Conservation (phyloP, 2,329 filamentous ascomycete species). For the Diaporthe eres region DNA sequence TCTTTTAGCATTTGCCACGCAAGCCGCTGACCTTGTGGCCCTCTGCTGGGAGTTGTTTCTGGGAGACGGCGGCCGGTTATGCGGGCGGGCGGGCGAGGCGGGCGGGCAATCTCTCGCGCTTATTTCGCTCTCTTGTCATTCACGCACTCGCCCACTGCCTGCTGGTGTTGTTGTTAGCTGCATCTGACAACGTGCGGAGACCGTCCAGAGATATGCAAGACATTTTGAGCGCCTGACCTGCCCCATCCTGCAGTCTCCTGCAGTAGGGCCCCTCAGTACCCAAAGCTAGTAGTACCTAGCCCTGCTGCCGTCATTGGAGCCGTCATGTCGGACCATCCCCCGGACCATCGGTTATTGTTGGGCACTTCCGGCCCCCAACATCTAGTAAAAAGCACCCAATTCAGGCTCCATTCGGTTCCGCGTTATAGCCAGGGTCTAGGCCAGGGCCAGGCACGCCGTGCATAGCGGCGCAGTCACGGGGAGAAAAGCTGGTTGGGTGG, state of each 20-base stretch:
- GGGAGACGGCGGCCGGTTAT: conserved; percentile 19
- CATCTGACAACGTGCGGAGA: conserved; percentile 29
- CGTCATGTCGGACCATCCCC: conserved; percentile 5
- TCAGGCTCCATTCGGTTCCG: not conserved
- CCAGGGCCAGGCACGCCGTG: conserved; percentile 17
- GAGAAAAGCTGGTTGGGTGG: not conserved
- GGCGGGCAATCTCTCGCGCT: conserved; percentile 25
- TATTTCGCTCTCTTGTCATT: not conserved
- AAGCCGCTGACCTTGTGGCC: not conserved
- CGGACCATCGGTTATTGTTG: conserved; percentile 10
- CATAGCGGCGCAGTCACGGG: conserved; percentile 28
- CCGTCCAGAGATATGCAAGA: conserved; percentile 30
- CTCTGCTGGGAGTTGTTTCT: not conserved
- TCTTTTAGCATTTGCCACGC: conserved; percentile 25
- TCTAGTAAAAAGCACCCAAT: not conserved
- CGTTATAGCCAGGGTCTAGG: not conserved
- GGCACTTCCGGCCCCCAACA: not conserved
- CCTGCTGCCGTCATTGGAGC: not conserved
- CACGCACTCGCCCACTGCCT: not conserved
- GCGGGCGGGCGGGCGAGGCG: not conserved
- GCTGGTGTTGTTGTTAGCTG: conserved; percentile 17
- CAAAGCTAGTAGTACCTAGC: conserved; percentile 11
- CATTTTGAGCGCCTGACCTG: conserved; percentile 30
- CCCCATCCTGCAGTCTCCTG: conserved; percentile 20
- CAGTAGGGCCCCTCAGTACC: conserved; percentile 14